Evolutionary conservation across 2,329 filamentous ascomycete genomes (phyloP), one percentile per base, ranked within the genome.

Genomic region (Fusarium beomiforme): DNA sequence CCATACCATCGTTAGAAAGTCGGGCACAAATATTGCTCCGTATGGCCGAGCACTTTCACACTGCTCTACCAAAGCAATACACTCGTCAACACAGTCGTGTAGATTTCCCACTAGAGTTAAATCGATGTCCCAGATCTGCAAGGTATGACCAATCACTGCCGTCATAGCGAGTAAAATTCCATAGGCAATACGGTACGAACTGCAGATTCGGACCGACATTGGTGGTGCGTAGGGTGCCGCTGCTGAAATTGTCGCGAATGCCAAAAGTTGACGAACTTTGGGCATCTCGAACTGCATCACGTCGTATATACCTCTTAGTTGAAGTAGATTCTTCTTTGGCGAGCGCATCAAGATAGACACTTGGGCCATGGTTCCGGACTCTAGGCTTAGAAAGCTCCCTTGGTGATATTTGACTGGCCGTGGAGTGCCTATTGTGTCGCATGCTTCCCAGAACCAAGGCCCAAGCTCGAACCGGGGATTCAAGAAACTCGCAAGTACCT

Each of bases 401-500:
- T 68, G 64, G 2, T 69, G 46, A 13, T 72, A 74, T 10, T 46
- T 53, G 13, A 69, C 42, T 4, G 74, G 72, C 0, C 74, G 64
- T 6, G 60, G 59, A 6, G 39, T 69, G 8, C 55, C 51, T 36
- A 54, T 54, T 1, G 24, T n/a, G 12, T 50, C 49, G 4, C 69
- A 72, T 5, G 69, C 69, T 33, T 76, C 59, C 72, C 72, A 76
- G 36, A 76, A 76, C 74, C 74, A 76, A 1, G 53, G 43, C 4
- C 69, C 74, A 1, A 76, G 23, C 10, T 63, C 58, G 19, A 76
- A 59, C 2, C 39, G 43, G 2, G 70, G 66, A 16, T 72, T 73
- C 1, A 75, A n/a, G 8, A 75, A 61, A n/a, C 69, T 72, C 8
- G 67, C 55, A 6, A 69, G 60, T 3, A 66, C 58, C 74, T 76